phyloP scores from a whole-genome alignment of 2,329 filamentous ascomycete species.

The Cephalotrichum gorgonifer region DNA sequence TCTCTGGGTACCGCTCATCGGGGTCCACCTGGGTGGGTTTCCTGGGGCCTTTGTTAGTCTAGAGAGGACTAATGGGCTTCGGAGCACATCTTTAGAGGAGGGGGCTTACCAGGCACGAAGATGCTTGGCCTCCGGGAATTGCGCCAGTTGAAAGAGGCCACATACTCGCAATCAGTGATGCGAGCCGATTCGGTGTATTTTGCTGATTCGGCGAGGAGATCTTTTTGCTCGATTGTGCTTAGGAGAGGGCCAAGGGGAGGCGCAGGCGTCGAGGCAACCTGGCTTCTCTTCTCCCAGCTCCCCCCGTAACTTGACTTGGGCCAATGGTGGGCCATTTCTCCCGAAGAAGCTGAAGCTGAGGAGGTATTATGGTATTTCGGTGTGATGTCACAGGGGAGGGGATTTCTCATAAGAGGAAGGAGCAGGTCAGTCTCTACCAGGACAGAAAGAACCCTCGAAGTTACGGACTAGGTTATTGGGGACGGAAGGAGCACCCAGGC shows the following conservation, averaged over 20 bases:
- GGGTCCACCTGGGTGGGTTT: neutral
- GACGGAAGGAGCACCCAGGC: no score
- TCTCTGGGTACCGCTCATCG: neutral
- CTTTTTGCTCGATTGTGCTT: neutral
- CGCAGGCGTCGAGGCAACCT: neutral
- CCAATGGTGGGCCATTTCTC: no score
- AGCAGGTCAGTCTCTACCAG: no score
- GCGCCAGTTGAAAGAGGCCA: constrained; percentile 1
- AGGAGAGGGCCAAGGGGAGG: neutral
- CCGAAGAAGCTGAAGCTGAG: no score
- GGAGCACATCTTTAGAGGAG: no score
- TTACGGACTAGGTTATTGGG: no score
- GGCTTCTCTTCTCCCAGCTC: neutral
- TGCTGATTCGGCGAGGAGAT: neutral
- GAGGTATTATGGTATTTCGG: no score
- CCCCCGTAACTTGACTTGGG: neutral
- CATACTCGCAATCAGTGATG: constrained; percentile 1
- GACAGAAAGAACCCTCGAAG: no score
- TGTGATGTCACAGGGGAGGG: no score
- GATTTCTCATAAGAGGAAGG: no score
- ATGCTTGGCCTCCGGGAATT: neutral
- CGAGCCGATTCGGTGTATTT: neutral
- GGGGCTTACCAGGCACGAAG: neutral
- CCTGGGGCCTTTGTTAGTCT: neutral
- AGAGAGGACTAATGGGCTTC: no score